These are phyloP conservation scores for Pogostemon cablin DNA, from an alignment of 257 asterid species.

Conservation along the genomic window DNA sequence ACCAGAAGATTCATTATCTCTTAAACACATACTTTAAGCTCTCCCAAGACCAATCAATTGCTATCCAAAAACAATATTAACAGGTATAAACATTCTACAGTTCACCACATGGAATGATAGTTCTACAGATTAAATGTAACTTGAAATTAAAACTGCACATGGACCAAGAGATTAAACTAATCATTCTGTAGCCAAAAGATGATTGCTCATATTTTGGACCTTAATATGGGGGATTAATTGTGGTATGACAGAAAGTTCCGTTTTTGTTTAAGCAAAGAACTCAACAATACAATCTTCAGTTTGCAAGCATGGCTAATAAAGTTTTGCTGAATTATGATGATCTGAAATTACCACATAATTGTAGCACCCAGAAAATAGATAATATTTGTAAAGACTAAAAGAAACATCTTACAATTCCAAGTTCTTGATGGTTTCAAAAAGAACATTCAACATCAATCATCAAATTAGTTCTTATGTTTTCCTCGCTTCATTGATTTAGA, in stretches of 20 bases:
- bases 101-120: no score
- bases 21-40: no score
- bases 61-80: neutral
- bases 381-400: neutral
- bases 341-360: neutral
- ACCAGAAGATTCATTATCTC: neutral
- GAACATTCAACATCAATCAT: conserved; percentile 10
- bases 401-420: conserved; percentile 10
- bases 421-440: conserved; percentile 19
- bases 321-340: neutral
- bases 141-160: neutral
- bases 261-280: conserved; percentile 10
- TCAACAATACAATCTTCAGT: neutral
- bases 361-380: neutral
- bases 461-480: neutral
- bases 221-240: neutral
- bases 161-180: neutral
- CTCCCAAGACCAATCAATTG: neutral
- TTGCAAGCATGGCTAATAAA: neutral
- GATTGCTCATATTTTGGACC: neutral
- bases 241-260: neutral
- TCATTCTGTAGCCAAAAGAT: neutral
- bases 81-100: no score
- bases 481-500: neutral
- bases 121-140: neutral